phyloP scores from a whole-genome alignment of 164 flowering plant species.

The Kingdonia uniflora region DNA sequence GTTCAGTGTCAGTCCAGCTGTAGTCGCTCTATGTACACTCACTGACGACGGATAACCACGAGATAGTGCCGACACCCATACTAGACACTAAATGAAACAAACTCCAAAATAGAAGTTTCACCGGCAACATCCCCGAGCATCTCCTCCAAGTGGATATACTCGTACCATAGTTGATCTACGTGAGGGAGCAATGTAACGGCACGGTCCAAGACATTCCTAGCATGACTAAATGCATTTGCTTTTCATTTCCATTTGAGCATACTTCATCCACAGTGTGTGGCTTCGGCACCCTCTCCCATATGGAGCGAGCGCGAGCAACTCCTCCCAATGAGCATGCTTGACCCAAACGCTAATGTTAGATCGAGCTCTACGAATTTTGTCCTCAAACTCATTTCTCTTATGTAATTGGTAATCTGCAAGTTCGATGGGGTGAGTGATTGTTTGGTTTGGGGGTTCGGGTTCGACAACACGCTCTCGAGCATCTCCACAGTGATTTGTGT shows the following conservation, averaged over 20 bases:
- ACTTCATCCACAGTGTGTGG: not conserved
- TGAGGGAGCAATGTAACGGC: constrained; percentile 1
- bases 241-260: not conserved
- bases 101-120: too few relatives aligned
- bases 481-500: too few relatives aligned
- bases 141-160: not conserved
- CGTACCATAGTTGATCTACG: not conserved
- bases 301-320: not conserved
- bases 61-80: too few relatives aligned
- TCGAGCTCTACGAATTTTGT: not conserved
- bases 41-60: too few relatives aligned
- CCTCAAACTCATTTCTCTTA: not conserved
- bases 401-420: not conserved
- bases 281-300: not conserved
- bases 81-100: too few relatives aligned
- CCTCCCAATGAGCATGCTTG: constrained; percentile 1
- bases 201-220: not conserved
- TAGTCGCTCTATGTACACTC: too few relatives aligned
- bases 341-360: not conserved
- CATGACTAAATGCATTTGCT: not conserved
- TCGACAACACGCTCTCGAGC: too few relatives aligned
- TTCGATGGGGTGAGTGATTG: not conserved
- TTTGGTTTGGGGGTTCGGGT: not conserved
- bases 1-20: too few relatives aligned
- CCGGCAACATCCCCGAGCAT: not conserved